Evolutionary conservation across 176 grass and related monocot species (phyloP), one percentile per base, ranked within the genome.

Genomic region (Elymus sibiricus): DNA sequence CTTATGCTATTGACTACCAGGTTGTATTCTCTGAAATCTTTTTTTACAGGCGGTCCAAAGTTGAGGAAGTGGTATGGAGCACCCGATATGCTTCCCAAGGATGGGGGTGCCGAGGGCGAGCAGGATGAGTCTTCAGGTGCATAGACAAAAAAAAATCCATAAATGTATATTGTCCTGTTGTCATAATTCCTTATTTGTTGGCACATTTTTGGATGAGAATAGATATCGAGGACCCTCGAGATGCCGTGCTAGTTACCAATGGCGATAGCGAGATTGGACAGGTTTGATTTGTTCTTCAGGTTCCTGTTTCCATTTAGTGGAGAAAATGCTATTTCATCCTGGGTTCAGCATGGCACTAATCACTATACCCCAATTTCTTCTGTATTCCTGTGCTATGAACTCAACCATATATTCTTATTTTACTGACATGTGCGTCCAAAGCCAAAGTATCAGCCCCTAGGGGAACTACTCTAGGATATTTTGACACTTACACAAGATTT

Each of bases 1-100:
- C 5, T 9, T 19, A 1, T 74, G 24, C 14, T 49, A 47, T 28
- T 74, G 7, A 14, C 71, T 74, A 6, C 0, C 40, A 60, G 75
- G 47, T 51, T 70, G 43, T 78, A n/a, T 21, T 64, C 9, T 88
- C 55, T 79, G 2, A 25, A 81, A 85, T 76, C 10, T 51, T 66
- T 74, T 51, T 87, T 21, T 76, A 25, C 83, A 98, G 96, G 91
- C 6, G 96, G 96, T 5, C 96, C 96, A 80, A 98, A 98, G 87
- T 86, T 98, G 80, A 98, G 96, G 81, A 94, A 87, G 85, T 98
- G 96, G 93, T 95, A 95, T 39, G 96, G 96, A 37, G 96, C 93
- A 39, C 93, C 93, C 2, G 93, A 95, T 85, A 70, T 92, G 73
- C 90, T 94, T 64, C 90, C 93, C 55, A 93, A 95, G 83, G 95